phyloP scores from a whole-genome alignment of 345 rosid species.

The Rhizophora mangle region DNA sequence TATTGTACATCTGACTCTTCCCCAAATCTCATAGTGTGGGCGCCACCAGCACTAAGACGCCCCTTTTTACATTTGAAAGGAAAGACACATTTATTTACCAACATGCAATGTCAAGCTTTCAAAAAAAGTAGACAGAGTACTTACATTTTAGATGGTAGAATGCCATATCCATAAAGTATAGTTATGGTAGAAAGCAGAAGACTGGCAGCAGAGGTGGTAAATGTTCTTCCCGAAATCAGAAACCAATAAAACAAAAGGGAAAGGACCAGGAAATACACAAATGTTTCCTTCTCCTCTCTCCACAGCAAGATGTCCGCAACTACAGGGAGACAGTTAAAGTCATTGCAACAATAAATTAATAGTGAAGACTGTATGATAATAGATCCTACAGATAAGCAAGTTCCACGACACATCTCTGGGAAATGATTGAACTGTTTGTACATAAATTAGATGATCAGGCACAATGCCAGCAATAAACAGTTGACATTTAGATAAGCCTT shows the following conservation, averaged over 20 bases:
- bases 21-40: too few species aligned
- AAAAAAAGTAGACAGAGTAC: constrained; percentile 23
- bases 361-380: not conserved
- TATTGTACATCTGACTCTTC: too few species aligned
- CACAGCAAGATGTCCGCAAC: constrained; percentile 85
- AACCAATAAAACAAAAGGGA: constrained; percentile 67
- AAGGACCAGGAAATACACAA: constrained; percentile 50
- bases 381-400: not conserved
- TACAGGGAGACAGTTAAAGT: constrained; percentile 40
- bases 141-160: constrained; percentile 60
- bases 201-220: constrained; percentile 63
- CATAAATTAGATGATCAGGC: not conserved
- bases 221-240: constrained; percentile 68
- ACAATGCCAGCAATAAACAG: not conserved
- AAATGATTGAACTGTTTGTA: not conserved
- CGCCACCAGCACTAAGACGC: too few species aligned
- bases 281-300: constrained; percentile 89
- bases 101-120: not conserved
- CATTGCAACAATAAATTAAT: constrained; percentile 8
- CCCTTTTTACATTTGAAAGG: too few species aligned
- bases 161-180: constrained; percentile 50
- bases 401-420: constrained; percentile 3
- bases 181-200: constrained; percentile 52
- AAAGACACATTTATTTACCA: too few species aligned
- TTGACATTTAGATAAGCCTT: not conserved